Evolutionary conservation across 495 filamentous ascomycete genomes (phyloP), one percentile per base, ranked within the genome.

Genomic region (Hyaloscypha variabilis): DNA sequence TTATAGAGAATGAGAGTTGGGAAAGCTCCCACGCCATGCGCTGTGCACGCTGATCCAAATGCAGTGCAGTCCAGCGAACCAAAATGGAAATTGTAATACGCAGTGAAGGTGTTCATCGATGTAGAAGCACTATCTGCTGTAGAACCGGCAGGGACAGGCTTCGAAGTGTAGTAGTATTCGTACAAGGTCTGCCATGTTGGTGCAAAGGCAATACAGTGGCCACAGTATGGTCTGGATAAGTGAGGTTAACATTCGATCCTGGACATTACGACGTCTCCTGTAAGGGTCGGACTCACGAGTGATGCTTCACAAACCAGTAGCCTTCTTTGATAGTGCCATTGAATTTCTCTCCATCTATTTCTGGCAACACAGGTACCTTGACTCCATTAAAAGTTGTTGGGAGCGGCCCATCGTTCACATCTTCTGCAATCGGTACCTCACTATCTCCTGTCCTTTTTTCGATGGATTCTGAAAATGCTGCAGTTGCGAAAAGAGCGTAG

Each of bases 121-220:
- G 76, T 72, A 8, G 60, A 49, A 11, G 70, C 25, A 21, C 34
- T 64, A 51, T 67, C 61, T 62, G 63, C 25, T 2, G 66, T 31
- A 8, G 58, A 19, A 26, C 60, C 62, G 17, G 76, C 66, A 26
- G 73, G 73, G 3, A 76, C 73, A 13, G 91, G 88, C 70, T 91
- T 88, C n/a, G 91, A 95, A 8, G 94, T 97, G 76, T 94, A 97
- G 79, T 97, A 97, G 77, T 87, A 97, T 76, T 98, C 95, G 78
- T 97, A 96, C 25, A 96, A 79, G 8, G 94, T 97, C 79, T 97
- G 92, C 83, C 88, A 98, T 58, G 85, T 88, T 28, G 96, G 96
- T 36, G 91, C 92, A 69, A 91, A 87, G 49, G 82, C 80, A 69
- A 83, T 79, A 78, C 96, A 98, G 77, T 98, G 95, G 46, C 78